phyloP scores from a whole-genome alignment of 345 rosid species.

The Triadica sebifera region DNA sequence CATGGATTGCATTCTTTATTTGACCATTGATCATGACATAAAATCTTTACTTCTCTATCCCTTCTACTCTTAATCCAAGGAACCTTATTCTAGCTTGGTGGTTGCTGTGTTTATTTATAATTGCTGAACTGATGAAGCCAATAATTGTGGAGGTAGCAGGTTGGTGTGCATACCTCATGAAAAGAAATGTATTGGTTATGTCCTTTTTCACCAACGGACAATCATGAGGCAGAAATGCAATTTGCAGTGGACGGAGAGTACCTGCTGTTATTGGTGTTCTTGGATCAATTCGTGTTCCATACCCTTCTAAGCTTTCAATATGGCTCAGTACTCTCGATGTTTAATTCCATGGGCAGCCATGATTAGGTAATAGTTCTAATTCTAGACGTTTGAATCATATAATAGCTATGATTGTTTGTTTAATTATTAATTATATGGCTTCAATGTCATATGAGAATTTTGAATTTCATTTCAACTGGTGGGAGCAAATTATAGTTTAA shows the following conservation, averaged over 20 bases:
- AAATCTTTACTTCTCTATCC: neutral
- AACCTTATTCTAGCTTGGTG: neutral
- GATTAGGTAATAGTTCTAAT: conserved; percentile 48
- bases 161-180: conserved; percentile 92
- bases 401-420: no score
- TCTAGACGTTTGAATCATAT: no score
- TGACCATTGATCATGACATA: neutral
- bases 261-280: conserved; percentile 93
- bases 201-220: conserved; percentile 94
- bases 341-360: conserved; percentile 83
- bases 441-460: no score
- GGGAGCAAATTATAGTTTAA: no score
- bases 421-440: no score
- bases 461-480: no score
- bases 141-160: conserved; percentile 69
- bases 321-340: conserved; percentile 98
- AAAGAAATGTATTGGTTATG: conserved; percentile 81
- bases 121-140: conserved; percentile 13
- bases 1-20: neutral
- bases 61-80: neutral
- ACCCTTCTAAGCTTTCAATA: conserved; percentile 87
- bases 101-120: neutral
- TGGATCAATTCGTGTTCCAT: conserved; percentile 81
- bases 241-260: conserved; percentile 95
- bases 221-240: conserved; percentile 95